Percentiles rank a stretch among this genome's conserved stretches.
Evolutionary conservation across 345 rosid genomes (phyloP).

Genomic region (Arabis hirsuta): DNA sequence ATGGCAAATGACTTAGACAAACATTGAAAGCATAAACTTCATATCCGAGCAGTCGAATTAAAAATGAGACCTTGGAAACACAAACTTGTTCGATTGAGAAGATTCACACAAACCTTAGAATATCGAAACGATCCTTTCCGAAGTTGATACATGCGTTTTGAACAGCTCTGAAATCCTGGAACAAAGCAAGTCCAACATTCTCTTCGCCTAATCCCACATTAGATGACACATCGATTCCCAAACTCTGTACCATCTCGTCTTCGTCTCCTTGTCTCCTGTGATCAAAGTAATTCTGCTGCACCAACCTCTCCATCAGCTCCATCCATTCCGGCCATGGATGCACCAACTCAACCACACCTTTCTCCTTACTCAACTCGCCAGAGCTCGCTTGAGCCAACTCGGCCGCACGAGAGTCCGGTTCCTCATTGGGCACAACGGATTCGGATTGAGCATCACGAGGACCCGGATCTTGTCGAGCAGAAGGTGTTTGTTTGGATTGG

Average conservation of each 20-base stretch:
- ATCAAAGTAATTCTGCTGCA: constrained; percentile 92
- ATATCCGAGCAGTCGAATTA: neutral
- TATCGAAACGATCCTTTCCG: constrained; percentile 97
- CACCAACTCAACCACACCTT: constrained; percentile 61
- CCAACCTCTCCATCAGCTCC: constrained; percentile 84
- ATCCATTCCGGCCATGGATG: constrained; percentile 99
- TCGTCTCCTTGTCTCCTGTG: constrained; percentile 69
- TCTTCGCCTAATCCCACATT: constrained; percentile 39
- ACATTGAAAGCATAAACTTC: neutral
- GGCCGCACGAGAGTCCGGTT: constrained; percentile 11
- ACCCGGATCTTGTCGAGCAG: constrained; percentile 21
- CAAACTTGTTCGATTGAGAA: neutral
- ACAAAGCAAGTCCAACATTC: constrained; percentile 55
- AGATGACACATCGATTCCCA: constrained; percentile 57
- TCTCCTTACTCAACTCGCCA: constrained; percentile 40
- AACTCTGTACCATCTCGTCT: constrained; percentile 58
- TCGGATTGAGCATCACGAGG: neutral
- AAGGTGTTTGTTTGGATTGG: constrained; percentile 57
- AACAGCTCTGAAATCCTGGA: constrained; percentile 73
- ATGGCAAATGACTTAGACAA: neutral
- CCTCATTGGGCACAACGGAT: neutral
- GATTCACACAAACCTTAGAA: constrained; percentile 67
- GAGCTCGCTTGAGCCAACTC: constrained; percentile 7
- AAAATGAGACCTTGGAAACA: constrained; percentile 64
- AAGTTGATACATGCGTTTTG: constrained; percentile 86